These are phyloP conservation scores for Leucocoprinus leucothites DNA, from an alignment of 768 basidiomycete genomes.

Conservation along the genomic window DNA sequence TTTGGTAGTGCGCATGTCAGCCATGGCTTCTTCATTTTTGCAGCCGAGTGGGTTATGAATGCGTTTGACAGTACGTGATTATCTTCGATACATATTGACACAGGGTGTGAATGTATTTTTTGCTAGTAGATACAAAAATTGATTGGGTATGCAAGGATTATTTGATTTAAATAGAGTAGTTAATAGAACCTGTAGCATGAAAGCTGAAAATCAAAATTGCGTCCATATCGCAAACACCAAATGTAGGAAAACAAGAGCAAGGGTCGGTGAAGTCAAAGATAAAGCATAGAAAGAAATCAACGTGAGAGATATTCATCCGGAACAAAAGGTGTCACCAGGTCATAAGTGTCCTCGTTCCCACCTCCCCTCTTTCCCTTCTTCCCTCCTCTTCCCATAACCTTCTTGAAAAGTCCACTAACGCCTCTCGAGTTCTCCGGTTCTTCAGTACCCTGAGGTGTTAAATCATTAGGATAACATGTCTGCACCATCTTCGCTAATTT, in stretches of 20 bases:
- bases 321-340: constrained; percentile 80
- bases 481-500: constrained; percentile 72
- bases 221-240: no score
- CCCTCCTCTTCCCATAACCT: constrained; percentile 52
- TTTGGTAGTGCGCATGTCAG: no score
- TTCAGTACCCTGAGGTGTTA: constrained; percentile 27
- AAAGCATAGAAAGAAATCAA: background rate
- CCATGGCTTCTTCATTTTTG: no score
- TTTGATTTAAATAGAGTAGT: background rate
- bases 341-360: constrained; percentile 81
- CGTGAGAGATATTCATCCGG: constrained; percentile 44
- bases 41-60: no score
- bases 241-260: background rate
- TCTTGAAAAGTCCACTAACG: constrained; percentile 55
- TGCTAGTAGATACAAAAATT: background rate
- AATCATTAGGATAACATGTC: constrained; percentile 52
- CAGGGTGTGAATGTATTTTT: no score
- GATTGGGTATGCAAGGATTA: background rate
- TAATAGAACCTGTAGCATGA: no score
- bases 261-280: background rate
- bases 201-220: no score
- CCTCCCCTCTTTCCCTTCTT: constrained; percentile 43
- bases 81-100: no score
- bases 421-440: constrained; percentile 30
- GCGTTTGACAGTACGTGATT: no score